Percentiles rank a stretch among this genome's conserved stretches.
Evolutionary conservation across 768 basidiomycete genomes (phyloP).

Genomic region (Termitomyces sp.): DNA sequence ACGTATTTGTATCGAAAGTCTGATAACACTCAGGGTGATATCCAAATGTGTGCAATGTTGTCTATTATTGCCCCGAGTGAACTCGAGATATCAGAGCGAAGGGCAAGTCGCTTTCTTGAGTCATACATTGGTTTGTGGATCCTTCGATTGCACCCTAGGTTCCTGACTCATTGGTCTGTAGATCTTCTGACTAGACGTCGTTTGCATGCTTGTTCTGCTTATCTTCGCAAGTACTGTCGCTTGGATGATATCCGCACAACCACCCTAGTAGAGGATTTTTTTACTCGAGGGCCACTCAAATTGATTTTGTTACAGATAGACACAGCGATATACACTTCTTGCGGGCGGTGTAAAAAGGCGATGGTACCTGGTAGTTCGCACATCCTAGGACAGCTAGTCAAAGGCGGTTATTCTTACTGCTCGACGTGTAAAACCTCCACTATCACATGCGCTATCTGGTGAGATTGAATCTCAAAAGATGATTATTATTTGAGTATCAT

Average conservation of each 20-base stretch:
- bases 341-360: slow-evolving; percentile 68
- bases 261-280: slow-evolving; percentile 44
- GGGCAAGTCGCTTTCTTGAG: slow-evolving; percentile 56
- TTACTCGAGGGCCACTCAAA: background rate
- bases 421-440: slow-evolving; percentile 44
- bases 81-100: slow-evolving; percentile 41
- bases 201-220: slow-evolving; percentile 66
- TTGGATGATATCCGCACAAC: slow-evolving; percentile 47
- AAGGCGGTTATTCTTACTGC: slow-evolving; percentile 56
- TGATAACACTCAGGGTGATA: slow-evolving; percentile 55
- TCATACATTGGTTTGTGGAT: slow-evolving; percentile 64
- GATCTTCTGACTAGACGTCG: slow-evolving; percentile 63
- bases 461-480: slow-evolving; percentile 19
- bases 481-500: background rate
- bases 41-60: slow-evolving; percentile 79
- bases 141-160: background rate
- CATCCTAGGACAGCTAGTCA: slow-evolving; percentile 21
- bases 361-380: slow-evolving; percentile 37
- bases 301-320: slow-evolving; percentile 46
- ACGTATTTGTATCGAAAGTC: background rate
- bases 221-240: slow-evolving; percentile 64
- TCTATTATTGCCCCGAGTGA: slow-evolving; percentile 59
- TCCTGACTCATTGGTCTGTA: slow-evolving; percentile 23
- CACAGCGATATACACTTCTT: slow-evolving; percentile 68
- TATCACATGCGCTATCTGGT: slow-evolving; percentile 74